Base-by-base conservation (phyloP, 176 grass and related monocot genomes). In the Cenchrus purpureus region DNA sequence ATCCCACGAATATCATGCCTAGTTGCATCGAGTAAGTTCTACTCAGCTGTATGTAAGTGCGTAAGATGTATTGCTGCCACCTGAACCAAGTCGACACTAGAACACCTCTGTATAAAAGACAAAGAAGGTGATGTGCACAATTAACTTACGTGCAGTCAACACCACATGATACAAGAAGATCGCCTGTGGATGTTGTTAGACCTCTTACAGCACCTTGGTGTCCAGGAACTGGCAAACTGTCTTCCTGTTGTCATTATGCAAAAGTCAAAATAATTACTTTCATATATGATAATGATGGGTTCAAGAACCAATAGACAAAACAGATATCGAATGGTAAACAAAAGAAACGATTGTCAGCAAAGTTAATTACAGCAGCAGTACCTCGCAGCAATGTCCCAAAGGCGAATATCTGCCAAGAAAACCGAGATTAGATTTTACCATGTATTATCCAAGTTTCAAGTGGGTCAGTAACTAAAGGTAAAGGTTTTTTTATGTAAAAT, bases 351-450 rank as follows among this genome's bases (percentile, higher is more conserved):
- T 46, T 5, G 4, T 46, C 22, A 10, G 19, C 31, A 40, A 53
- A 52, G 70, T 54, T 83, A 28, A 10, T 43, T 81, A 19, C 37
- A 52, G 40, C 8, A n/a, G 40, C 48, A 68, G 56, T 93, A 98
- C 96, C 96, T 98, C 65, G 91, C 72, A 86, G 89, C 93, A 70
- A 95, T 90, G 86, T 95, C 97, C 93, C 93, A 95, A 60, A 95
- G 84, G 79, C 89, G 93, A 91, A 98, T 92, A 92, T 98, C 97
- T 98, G 91, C 22, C 22, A 64, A 76, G 70, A 87, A 74, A 85
- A 87, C 49, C 89, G 10, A 60, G 37, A 9, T 16, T 29, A 65
- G 20, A 19, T 51, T 76, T 88, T 51, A 82, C 10, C 52, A 74
- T 66, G 80, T 74, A n/a, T 12, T 3, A 56, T 62, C n/a, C 42